Evolutionary conservation across 2,329 filamentous ascomycete genomes (phyloP).

Genomic region (Microsporum canis): DNA sequence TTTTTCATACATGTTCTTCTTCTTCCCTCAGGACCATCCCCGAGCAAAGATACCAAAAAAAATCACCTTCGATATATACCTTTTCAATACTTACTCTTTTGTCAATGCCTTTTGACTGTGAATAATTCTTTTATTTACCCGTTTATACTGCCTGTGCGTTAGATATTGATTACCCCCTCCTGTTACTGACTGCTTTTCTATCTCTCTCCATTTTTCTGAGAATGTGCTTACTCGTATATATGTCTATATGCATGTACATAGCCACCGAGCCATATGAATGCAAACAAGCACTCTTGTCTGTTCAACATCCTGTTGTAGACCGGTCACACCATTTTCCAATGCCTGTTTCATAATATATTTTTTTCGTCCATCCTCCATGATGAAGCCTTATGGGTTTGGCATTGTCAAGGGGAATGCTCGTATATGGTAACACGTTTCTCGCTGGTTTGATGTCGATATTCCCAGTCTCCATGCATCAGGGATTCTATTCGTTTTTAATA

Average conservation of each 20-base stretch:
- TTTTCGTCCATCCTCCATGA: not conserved
- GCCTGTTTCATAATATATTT: not conserved
- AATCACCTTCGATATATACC: not conserved
- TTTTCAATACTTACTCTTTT: not conserved
- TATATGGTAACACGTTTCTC: not conserved
- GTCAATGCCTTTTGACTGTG: not conserved
- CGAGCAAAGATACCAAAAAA: not conserved
- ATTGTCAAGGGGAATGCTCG: not conserved
- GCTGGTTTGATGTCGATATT: not conserved
- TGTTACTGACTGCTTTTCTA: not conserved
- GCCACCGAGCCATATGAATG: not conserved
- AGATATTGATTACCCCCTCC: not conserved
- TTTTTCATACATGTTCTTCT: not conserved
- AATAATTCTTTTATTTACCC: not conserved
- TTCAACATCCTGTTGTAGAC: not conserved
- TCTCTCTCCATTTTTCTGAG: not conserved
- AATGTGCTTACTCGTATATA: not conserved
- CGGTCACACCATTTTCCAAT: not conserved
- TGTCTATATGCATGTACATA: not conserved
- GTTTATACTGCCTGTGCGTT: not conserved
- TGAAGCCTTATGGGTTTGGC: not conserved
- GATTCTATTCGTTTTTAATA: not conserved
- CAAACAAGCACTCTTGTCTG: not conserved
- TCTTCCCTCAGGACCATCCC: not conserved
- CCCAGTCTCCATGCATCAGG: not conserved